phyloP scores from a whole-genome alignment of 2,329 filamentous ascomycete genomes.

The Diplocarpon rosae region DNA sequence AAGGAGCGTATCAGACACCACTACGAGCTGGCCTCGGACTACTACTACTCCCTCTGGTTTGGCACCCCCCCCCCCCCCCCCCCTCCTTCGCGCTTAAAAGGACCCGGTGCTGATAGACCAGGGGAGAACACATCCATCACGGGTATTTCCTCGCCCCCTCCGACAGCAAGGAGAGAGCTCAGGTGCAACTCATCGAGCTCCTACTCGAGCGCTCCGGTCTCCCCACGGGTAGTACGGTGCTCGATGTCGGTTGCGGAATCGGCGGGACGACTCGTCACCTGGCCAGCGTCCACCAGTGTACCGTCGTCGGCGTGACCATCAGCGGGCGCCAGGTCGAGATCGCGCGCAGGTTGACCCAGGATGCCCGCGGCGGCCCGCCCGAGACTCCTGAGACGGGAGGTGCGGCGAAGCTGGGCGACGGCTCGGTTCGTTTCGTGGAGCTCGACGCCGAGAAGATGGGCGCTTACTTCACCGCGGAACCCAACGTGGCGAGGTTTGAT shows the following conservation, averaged over 20 bases:
- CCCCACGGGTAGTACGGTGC: conserved; percentile 31
- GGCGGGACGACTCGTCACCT: conserved; percentile 37
- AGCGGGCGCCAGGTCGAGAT: conserved; percentile 48
- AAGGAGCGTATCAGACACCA: conserved; percentile 37
- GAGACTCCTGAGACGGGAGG: too few relatives aligned
- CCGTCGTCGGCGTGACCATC: conserved; percentile 49
- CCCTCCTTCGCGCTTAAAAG: not conserved
- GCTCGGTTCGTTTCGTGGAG: conserved; percentile 43
- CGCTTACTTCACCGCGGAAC: conserved; percentile 33
- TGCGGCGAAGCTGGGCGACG: conserved; percentile 28
- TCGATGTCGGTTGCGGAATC: conserved; percentile 39
- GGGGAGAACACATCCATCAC: conserved; percentile 54
- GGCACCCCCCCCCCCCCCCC: conserved; percentile 1
- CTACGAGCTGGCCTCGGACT: conserved; percentile 50
- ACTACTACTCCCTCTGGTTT: conserved; percentile 50
- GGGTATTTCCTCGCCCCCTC: conserved; percentile 44
- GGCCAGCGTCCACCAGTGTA: conserved; percentile 38
- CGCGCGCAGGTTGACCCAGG: conserved; percentile 38
- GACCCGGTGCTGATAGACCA: conserved; percentile 18
- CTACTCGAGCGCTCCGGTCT: conserved; percentile 39
- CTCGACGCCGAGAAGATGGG: conserved; percentile 52
- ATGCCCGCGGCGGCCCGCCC: conserved; percentile 18
- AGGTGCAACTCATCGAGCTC: conserved; percentile 44
- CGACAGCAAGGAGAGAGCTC: conserved; percentile 47
- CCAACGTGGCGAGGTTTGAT: conserved; percentile 35